Percentiles rank a stretch among this genome's conserved stretches.
phyloP scores from a whole-genome alignment of 805 yeast species.

The Teunomyces barrocoloradensis region DNA sequence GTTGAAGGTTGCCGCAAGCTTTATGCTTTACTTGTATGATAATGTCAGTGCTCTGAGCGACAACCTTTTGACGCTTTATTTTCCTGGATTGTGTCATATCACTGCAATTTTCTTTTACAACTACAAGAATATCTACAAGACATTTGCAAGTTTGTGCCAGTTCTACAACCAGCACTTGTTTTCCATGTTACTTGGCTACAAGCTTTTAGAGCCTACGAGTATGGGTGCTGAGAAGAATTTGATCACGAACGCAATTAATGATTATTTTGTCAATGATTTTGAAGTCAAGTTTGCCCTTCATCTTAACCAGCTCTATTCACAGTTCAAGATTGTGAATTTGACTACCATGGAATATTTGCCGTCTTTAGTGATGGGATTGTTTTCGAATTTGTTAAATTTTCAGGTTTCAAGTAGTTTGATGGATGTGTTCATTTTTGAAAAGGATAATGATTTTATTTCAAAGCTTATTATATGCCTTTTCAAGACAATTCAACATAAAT shows the following conservation, averaged over 20 bases:
- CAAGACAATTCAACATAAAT: constrained; percentile 42
- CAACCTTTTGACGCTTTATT: constrained; percentile 21
- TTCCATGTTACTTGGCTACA: constrained; percentile 12
- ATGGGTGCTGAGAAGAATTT: neutral
- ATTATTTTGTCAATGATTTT: constrained; percentile 35
- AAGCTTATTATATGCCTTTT: constrained; percentile 54
- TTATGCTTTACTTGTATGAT: constrained; percentile 17
- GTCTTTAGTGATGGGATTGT: constrained; percentile 39
- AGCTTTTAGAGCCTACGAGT: constrained; percentile 4
- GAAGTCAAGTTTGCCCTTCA: constrained; percentile 44
- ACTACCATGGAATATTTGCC: constrained; percentile 43
- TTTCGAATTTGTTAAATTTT: constrained; percentile 44
- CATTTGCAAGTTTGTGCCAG: constrained; percentile 41
- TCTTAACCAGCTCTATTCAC: constrained; percentile 44
- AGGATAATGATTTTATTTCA: constrained; percentile 46
- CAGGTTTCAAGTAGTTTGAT: constrained; percentile 50
- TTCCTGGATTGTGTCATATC: constrained; percentile 34
- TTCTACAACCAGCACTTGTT: constrained; percentile 32
- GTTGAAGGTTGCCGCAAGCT: constrained; percentile 30
- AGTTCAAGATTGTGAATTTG: constrained; percentile 45
- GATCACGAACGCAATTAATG: constrained; percentile 8
- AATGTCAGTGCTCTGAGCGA: constrained; percentile 5
- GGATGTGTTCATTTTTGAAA: constrained; percentile 59
- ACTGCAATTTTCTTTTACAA: constrained; percentile 42
- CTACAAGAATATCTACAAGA: constrained; percentile 27